Percentiles rank a stretch among this genome's conserved stretches.
Evolutionary conservation across 257 asterid species (phyloP).

Genomic region (Anisodus tanguticus): DNA sequence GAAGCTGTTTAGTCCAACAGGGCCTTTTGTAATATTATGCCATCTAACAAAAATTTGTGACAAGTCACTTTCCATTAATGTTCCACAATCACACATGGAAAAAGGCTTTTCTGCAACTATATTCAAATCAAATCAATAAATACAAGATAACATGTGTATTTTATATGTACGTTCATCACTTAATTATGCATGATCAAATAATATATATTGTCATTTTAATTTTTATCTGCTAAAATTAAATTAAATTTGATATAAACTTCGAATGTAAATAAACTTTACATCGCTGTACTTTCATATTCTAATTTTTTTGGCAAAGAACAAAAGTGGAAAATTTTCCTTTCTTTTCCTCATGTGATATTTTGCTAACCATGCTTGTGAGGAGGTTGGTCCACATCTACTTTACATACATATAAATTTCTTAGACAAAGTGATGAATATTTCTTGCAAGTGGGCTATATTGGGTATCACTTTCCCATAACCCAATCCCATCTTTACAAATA

Average conservation of each 20-base stretch:
- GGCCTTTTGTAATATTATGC: not conserved
- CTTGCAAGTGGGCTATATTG: slow-evolving; percentile 38
- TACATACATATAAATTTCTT: not conserved
- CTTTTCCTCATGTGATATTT: not conserved
- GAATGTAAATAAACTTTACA: not conserved
- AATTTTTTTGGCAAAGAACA: not conserved
- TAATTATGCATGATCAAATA: not conserved
- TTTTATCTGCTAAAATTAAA: not conserved
- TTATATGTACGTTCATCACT: not conserved
- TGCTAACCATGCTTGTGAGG: not conserved
- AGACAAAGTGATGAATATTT: slow-evolving; percentile 36
- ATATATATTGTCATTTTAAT: not conserved
- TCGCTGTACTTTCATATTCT: not conserved
- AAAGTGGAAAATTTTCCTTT: not conserved
- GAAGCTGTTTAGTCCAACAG: slow-evolving; percentile 12
- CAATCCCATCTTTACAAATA: not conserved
- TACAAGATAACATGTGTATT: not conserved
- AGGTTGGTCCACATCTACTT: slow-evolving; percentile 37
- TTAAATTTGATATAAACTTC: not conserved
- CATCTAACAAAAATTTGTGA: not conserved
- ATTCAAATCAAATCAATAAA: not conserved
- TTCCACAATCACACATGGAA: not conserved
- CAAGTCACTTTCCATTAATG: slow-evolving; percentile 21
- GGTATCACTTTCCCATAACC: slow-evolving; percentile 15
- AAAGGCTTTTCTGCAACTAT: not conserved